Evolutionary conservation across 73 alveolate genomes (phyloP).

Genomic region (Tetrahymena malaccensis): DNA sequence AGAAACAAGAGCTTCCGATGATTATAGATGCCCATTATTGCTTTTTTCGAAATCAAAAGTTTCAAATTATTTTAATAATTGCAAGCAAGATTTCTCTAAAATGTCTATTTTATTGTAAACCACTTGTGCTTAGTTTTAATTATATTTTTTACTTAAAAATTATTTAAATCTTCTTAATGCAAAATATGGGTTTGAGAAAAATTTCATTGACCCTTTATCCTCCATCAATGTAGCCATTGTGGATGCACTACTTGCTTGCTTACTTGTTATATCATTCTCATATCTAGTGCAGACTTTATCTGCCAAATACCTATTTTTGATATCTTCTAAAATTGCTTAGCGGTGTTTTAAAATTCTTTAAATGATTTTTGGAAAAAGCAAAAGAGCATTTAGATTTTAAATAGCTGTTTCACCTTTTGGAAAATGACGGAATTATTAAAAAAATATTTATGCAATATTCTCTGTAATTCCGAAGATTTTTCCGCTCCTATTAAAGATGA

Average conservation of each 20-base stretch:
- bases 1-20: not conserved
- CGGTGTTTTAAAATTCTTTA: not conserved
- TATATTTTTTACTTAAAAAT: not conserved
- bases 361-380: not conserved
- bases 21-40: not conserved
- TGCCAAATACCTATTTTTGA: not conserved
- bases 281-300: not conserved
- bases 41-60: not conserved
- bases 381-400: not conserved
- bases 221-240: not conserved
- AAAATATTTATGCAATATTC: not conserved
- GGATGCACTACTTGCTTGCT: not conserved
- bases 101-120: not conserved
- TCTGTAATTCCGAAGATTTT: not conserved
- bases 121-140: not conserved
- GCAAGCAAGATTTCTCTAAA: not conserved
- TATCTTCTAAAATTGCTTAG: not conserved
- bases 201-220: not conserved
- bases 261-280: not conserved
- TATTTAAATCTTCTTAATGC: not conserved
- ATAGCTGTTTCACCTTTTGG: not conserved
- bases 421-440: not conserved
- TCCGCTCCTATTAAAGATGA: not conserved
- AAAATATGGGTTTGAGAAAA: not conserved
- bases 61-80: not conserved